Base-by-base conservation (phyloP, 108 stramenopile genomes). In the Cyclostephanos invisitatus region DNA sequence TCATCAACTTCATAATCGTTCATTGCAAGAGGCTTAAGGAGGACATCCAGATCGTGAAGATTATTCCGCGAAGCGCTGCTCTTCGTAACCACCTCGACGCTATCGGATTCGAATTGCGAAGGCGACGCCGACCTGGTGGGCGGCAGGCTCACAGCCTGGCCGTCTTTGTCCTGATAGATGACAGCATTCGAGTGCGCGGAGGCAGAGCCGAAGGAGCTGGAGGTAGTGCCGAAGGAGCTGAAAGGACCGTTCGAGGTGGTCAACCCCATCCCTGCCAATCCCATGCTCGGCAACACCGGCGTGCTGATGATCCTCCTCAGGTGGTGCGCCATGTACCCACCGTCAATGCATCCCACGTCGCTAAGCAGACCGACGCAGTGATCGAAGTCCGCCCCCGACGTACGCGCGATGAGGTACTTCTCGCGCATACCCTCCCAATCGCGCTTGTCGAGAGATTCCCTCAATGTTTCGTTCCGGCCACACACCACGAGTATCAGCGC, bases 401-500 rank as follows among this genome's bases (percentile, higher is more conserved):
- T 49, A 0, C 78, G 44, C 49, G 74, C 78, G 58, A 80, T 2
- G 3, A 64, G 2, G 25, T 70, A 75, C 24, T 47, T 77, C 2
- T 51, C 25, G 2, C 56, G 56, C 66, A 82, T 60, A 11, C 72
- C 62, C 10, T 80, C 80, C 97, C 96, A 96, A 72, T 89, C 78
- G 21, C 85, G 86, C 62, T 46, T 65, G 54, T 66, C 80, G 53
- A 95, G 77, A 22, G 62, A 47, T 11, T 74, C 42, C 60, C 54
- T 72, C 51, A 91, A 67, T 15, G 64, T 29, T 25, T 87, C 78
- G 67, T 95, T 95, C 32, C 95, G 89, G 47, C 98, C 98, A 70
- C 98, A 98, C 2, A 98, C 91, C 5, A 97, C 98, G 60, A 95
- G 87, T 67, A 98, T 84, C 67, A 91, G 67, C 21, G 85, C 91